phyloP scores from a whole-genome alignment of 2,329 filamentous ascomycete genomes.

The Parasarocladium wereldwijsianum region DNA sequence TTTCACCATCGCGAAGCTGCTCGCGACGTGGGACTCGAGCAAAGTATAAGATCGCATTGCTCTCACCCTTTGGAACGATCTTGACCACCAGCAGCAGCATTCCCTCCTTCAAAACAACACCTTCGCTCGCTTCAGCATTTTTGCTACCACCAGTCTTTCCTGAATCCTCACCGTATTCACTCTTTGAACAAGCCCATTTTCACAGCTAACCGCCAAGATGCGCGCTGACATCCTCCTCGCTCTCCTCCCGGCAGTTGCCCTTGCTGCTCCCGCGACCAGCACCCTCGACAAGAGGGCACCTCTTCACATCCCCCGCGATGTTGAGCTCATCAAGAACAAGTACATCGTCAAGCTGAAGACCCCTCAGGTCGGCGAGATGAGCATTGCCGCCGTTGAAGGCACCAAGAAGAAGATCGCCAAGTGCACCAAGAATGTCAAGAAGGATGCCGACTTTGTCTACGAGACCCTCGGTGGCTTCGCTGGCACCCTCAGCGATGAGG shows the following conservation, averaged over 20 bases:
- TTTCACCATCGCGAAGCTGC: too few species aligned
- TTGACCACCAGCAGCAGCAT: too few species aligned
- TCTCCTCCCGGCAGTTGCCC: conserved; percentile 3
- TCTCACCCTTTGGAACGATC: too few species aligned
- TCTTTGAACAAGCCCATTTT: too few species aligned
- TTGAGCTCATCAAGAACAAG: conserved; percentile 5
- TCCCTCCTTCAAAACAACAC: too few species aligned
- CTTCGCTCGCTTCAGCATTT: too few species aligned
- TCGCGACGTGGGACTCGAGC: too few species aligned
- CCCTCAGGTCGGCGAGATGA: conserved; percentile 1
- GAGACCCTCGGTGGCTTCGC: conserved; percentile 10
- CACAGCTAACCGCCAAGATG: too few species aligned
- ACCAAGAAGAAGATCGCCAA: conserved; percentile 11
- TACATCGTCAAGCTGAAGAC: conserved; percentile 6
- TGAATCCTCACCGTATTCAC: neutral
- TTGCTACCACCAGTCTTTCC: neutral
- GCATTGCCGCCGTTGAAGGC: conserved; percentile 5
- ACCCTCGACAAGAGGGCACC: conserved; percentile 4
- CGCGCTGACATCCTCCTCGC: conserved; percentile 3
- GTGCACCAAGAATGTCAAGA: too few species aligned
- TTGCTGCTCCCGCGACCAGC: conserved; percentile 2
- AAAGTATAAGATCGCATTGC: too few species aligned
- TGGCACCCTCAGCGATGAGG: conserved; percentile 7
- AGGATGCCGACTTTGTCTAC: conserved; percentile 20
- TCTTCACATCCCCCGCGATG: conserved; percentile 4